Evolutionary conservation across 768 basidiomycete species (phyloP).

Genomic region (Podaxis carcinomalis): DNA sequence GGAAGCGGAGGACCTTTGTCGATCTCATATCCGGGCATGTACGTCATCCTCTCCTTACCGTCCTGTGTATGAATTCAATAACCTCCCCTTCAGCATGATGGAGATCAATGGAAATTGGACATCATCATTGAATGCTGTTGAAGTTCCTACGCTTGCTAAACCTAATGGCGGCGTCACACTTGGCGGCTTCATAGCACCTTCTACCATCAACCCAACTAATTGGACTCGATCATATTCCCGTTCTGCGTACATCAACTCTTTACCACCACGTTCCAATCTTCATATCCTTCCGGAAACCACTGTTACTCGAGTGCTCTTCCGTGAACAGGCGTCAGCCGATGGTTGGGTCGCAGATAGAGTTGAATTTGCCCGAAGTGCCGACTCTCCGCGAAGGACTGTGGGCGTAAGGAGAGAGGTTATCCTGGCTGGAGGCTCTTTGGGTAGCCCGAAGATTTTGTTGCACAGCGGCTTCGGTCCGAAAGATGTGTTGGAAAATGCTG

Average conservation of each 20-base stretch:
- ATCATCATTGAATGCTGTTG: conserved; percentile 38
- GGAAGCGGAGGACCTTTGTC: conserved; percentile 47
- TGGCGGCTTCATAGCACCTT: conserved; percentile 52
- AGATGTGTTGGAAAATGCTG: conserved; percentile 39
- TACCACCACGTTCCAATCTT: conserved; percentile 53
- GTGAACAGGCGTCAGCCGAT: conserved; percentile 36
- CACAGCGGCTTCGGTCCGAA: conserved; percentile 50
- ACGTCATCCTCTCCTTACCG: conserved; percentile 16
- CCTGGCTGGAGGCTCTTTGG: conserved; percentile 39
- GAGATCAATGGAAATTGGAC: conserved; percentile 54
- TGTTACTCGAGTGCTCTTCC: conserved; percentile 48
- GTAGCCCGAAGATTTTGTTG: conserved; percentile 46
- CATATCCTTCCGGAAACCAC: conserved; percentile 53
- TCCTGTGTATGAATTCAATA: not conserved
- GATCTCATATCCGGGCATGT: conserved; percentile 43
- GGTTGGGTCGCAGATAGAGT: conserved; percentile 24
- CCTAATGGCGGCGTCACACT: conserved; percentile 44
- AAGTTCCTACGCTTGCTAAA: conserved; percentile 35
- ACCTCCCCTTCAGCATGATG: conserved; percentile 33
- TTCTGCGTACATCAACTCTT: conserved; percentile 59
- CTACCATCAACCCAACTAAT: conserved; percentile 58
- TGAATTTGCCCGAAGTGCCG: conserved; percentile 38
- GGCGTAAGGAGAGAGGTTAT: conserved; percentile 57
- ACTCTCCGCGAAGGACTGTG: conserved; percentile 33
- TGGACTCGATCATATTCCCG: conserved; percentile 64